Conservation (phyloP, 139 green algal species). For the Protoeuglena noctilucae region DNA sequence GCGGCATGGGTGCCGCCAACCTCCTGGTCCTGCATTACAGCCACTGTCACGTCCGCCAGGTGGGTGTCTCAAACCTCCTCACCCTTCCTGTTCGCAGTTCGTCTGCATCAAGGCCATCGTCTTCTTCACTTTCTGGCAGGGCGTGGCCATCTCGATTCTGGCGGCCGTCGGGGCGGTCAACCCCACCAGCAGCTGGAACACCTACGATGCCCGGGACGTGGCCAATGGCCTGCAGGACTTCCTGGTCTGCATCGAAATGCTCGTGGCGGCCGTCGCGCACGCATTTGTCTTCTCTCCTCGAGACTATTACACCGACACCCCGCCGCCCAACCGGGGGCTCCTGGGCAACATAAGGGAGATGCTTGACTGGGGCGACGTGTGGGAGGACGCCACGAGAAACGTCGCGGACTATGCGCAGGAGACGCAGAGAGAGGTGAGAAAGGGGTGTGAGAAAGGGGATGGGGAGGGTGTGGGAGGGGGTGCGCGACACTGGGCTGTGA, state of each 20-base stretch:
- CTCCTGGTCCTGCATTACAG: too few species aligned
- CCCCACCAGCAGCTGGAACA: slow-evolving; percentile 25
- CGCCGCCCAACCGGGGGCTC: slow-evolving; percentile 30
- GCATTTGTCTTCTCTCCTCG: slow-evolving; percentile 76
- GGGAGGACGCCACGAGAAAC: too few species aligned
- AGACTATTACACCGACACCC: slow-evolving; percentile 4
- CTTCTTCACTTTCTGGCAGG: slow-evolving; percentile 92
- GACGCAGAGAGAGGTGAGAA: too few species aligned
- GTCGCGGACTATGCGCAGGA: too few species aligned
- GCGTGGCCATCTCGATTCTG: slow-evolving; percentile 27
- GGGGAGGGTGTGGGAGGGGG: too few species aligned
- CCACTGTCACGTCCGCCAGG: too few species aligned
- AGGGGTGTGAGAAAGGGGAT: too few species aligned
- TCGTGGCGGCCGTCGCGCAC: slow-evolving; percentile 73
- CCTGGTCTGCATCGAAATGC: slow-evolving; percentile 96
- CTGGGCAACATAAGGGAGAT: slow-evolving; percentile 58
- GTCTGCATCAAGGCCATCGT: slow-evolving; percentile 85
- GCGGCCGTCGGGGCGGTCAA: slow-evolving; percentile 27
- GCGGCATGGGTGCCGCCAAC: too few species aligned
- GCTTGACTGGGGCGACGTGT: slow-evolving; percentile 68
- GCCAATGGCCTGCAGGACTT: slow-evolving; percentile 65
- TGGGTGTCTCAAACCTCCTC: too few species aligned
- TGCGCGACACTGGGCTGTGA: too few species aligned
- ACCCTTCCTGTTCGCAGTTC: too few species aligned
- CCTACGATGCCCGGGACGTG: slow-evolving; percentile 50